phyloP scores from a whole-genome alignment of 2,329 filamentous ascomycete species.

The Fusarium domesticum region DNA sequence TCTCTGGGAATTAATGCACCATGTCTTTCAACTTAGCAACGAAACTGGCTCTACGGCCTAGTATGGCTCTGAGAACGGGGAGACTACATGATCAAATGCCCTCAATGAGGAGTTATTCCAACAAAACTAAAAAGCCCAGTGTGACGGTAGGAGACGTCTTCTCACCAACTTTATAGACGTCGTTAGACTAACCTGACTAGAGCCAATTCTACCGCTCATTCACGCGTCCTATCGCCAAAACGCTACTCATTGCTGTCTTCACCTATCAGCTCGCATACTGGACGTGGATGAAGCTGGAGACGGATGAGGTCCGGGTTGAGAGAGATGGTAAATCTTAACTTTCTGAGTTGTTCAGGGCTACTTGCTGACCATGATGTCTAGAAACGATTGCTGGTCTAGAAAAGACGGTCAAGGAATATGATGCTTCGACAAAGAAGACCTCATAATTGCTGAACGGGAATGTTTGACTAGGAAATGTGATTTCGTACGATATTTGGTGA shows the following conservation, averaged over 20 bases:
- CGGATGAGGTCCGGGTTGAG: slow-evolving; percentile 61
- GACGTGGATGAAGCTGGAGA: slow-evolving; percentile 71
- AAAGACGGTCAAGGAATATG: slow-evolving; percentile 36
- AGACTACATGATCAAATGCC: not conserved
- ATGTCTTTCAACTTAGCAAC: not conserved
- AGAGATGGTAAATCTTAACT: slow-evolving; percentile 55
- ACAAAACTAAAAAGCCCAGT: slow-evolving; percentile 27
- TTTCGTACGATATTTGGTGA: too few relatives aligned
- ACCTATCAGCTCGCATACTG: slow-evolving; percentile 78
- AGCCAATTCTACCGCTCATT: slow-evolving; percentile 72
- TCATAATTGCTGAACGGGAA: slow-evolving; percentile 9
- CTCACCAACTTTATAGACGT: slow-evolving; percentile 1
- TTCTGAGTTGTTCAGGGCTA: too few relatives aligned
- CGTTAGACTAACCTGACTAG: slow-evolving; percentile 35
- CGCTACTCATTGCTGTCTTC: slow-evolving; percentile 70
- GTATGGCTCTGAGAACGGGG: not conserved
- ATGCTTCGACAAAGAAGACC: slow-evolving; percentile 25
- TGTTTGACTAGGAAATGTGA: not conserved
- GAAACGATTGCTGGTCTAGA: slow-evolving; percentile 40
- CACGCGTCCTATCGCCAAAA: slow-evolving; percentile 69
- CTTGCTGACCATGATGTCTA: too few relatives aligned
- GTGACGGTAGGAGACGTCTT: slow-evolving; percentile 21
- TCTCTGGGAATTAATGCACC: not conserved
- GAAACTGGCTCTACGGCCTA: slow-evolving; percentile 10
- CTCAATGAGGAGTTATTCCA: slow-evolving; percentile 25